phyloP scores from a whole-genome alignment of 768 basidiomycete species.

The Boletus barrowsii region DNA sequence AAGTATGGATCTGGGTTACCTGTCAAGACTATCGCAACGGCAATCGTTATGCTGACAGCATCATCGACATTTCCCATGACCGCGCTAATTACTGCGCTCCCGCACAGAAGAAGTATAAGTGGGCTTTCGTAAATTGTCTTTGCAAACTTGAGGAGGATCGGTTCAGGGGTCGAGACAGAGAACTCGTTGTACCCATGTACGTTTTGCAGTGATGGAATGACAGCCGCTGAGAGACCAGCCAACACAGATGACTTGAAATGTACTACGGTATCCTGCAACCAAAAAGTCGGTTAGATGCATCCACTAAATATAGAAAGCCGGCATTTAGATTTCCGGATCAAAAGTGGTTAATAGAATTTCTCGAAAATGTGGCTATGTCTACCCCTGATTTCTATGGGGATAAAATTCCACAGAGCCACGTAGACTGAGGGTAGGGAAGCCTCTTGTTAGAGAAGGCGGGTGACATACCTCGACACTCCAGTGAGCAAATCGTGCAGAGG shows the following conservation, averaged over 20 bases:
- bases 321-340: background rate
- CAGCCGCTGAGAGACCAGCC: conserved; percentile 58
- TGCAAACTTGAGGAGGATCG: conserved; percentile 80
- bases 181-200: conserved; percentile 93
- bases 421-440: background rate
- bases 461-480: conserved; percentile 53
- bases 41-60: conserved; percentile 88
- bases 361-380: conserved; percentile 9
- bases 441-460: background rate
- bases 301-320: background rate
- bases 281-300: conserved; percentile 2
- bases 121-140: conserved; percentile 97
- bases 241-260: conserved; percentile 64
- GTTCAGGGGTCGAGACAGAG: conserved; percentile 78
- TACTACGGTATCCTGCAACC: conserved; percentile 64
- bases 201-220: conserved; percentile 61
- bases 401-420: conserved; percentile 4
- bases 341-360: background rate
- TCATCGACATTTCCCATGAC: conserved; percentile 96
- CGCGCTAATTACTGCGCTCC: conserved; percentile 84
- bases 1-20: conserved; percentile 46
- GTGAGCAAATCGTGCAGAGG: conserved; percentile 68
- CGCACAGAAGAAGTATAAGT: conserved; percentile 85
- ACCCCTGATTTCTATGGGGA: conserved; percentile 9
- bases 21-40: conserved; percentile 89